phyloP scores from a whole-genome alignment of 2,329 filamentous ascomycete species.

The Beauveria australis region DNA sequence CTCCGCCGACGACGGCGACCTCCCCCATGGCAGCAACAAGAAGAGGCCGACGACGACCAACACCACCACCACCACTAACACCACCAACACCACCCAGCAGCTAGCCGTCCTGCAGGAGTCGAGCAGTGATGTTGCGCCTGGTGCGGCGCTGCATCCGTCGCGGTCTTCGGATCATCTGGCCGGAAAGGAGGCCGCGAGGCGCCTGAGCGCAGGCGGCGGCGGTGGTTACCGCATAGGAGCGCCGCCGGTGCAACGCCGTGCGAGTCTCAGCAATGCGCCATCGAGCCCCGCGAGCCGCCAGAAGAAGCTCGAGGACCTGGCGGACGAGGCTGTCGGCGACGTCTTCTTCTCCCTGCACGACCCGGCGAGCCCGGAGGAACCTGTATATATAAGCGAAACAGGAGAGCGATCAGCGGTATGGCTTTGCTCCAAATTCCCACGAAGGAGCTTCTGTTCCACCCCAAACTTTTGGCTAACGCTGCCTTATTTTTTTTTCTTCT shows the following conservation, averaged over 20 bases:
- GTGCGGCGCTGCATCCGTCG: constrained; percentile 39
- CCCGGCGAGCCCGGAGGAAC: constrained; percentile 48
- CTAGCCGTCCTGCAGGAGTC: constrained; percentile 42
- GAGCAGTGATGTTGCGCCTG: constrained; percentile 20
- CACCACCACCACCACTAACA: no score
- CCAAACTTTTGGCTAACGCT: constrained; percentile 9
- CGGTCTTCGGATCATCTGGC: constrained; percentile 44
- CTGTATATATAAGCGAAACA: constrained; percentile 85
- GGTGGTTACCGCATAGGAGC: constrained; percentile 9
- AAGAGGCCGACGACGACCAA: constrained; percentile 32
- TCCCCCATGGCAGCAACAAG: constrained; percentile 33
- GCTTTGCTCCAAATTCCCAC: no score
- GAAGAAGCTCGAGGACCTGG: constrained; percentile 65
- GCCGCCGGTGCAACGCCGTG: constrained; percentile 30
- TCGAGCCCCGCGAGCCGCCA: constrained; percentile 50
- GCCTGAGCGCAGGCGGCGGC: constrained; percentile 14
- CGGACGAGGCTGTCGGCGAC: constrained; percentile 68
- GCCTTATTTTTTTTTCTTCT: not conserved
- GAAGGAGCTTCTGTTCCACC: no score
- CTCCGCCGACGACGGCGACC: constrained; percentile 71
- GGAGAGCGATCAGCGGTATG: constrained; percentile 62
- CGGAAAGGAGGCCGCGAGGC: constrained; percentile 21
- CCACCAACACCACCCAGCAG: constrained; percentile 6
- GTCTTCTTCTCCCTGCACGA: constrained; percentile 83
- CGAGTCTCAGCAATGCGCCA: constrained; percentile 41